Percentiles rank a stretch among this genome's conserved stretches.
phyloP scores from a whole-genome alignment of 2,329 filamentous ascomycete species.

The Trichoderma pleuroti region DNA sequence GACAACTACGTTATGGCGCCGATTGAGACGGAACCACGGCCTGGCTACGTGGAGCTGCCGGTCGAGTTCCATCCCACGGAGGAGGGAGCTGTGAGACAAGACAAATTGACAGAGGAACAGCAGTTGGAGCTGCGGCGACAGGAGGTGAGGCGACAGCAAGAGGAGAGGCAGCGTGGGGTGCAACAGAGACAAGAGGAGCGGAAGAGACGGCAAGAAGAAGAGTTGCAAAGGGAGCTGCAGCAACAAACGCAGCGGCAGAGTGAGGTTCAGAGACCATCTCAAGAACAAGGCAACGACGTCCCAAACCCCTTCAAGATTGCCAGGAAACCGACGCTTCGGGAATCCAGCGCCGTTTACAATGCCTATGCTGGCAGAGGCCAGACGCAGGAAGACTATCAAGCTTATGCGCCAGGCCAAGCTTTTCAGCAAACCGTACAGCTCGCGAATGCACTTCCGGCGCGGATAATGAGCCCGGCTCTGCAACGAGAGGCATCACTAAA shows the following conservation, averaged over 20 bases:
- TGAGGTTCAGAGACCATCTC: background rate
- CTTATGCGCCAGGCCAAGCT: conserved; percentile 20
- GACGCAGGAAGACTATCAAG: conserved; percentile 15
- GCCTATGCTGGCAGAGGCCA: background rate
- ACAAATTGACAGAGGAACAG: conserved; percentile 22
- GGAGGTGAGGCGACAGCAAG: background rate
- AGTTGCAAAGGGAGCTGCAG: background rate
- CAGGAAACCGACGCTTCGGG: conserved; percentile 20
- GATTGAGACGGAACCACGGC: conserved; percentile 30
- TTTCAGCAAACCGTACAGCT: background rate
- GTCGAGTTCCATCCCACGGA: conserved; percentile 32
- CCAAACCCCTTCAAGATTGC: conserved; percentile 19
- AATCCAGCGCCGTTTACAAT: background rate
- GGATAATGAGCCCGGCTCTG: conserved; percentile 1
- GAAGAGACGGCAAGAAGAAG: background rate
- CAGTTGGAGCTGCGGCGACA: conserved; percentile 10
- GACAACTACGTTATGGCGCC: conserved; percentile 38
- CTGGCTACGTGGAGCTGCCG: conserved; percentile 39
- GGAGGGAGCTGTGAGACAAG: conserved; percentile 21
- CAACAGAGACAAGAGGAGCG: conserved; percentile 8
- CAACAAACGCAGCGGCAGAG: background rate
- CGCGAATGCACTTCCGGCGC: conserved; percentile 24
- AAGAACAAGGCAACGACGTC: background rate
- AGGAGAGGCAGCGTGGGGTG: background rate
- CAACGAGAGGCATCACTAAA: conserved; percentile 10